A percentile compares a stretch with the other conserved stretches of the same genome.
Evolutionary conservation across 305 asterid genomes (phyloP).

Genomic region (Petunia hybrid): DNA sequence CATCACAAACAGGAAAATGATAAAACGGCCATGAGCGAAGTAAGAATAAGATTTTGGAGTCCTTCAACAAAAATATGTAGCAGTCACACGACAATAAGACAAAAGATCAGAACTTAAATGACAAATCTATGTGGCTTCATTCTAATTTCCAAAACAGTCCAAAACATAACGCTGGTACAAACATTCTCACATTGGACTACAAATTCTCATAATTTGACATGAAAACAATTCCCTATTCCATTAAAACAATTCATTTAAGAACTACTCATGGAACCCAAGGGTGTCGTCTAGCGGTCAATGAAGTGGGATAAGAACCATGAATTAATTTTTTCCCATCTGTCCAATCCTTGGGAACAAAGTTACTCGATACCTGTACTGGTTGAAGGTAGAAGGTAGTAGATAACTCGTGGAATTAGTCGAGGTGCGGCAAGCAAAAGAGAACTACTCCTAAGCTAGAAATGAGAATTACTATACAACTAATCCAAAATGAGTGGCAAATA

Average conservation of each 20-base stretch:
- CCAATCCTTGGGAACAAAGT: too few species aligned
- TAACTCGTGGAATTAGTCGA: too few species aligned
- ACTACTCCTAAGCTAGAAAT: conserved; percentile 20
- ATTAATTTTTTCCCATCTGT: too few species aligned
- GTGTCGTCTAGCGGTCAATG: too few species aligned
- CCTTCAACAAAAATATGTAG: neutral
- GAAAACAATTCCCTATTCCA: neutral
- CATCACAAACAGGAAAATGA: too few species aligned
- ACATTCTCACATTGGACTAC: neutral
- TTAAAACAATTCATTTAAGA: neutral
- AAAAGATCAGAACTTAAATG: neutral
- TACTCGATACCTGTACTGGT: too few species aligned
- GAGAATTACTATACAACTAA: neutral
- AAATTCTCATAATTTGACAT: neutral
- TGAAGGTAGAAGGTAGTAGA: too few species aligned
- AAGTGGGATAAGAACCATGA: too few species aligned
- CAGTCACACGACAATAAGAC: neutral
- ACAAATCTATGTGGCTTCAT: neutral
- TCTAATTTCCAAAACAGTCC: neutral
- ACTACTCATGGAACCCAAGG: neutral
- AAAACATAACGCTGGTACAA: neutral
- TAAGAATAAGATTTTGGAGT: neutral
- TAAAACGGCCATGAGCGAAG: too few species aligned
- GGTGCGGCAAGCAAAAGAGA: neutral
- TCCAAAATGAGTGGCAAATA: neutral